Conservation (phyloP, 108 stramenopile species). For the Pseudonitzschia multistriata region DNA sequence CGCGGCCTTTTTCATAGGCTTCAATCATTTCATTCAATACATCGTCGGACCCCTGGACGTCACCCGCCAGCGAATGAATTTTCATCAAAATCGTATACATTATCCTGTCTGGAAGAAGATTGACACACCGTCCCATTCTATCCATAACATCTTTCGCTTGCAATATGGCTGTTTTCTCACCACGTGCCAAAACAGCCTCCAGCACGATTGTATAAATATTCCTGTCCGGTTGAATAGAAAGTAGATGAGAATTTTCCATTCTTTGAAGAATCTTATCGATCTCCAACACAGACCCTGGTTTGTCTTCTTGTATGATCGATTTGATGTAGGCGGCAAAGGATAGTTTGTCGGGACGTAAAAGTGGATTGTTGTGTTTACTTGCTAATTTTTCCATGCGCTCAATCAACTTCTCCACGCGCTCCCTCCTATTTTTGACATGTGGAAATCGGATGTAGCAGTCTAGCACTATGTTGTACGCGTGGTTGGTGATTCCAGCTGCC, state of each 20-base stretch:
- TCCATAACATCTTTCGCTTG: slow-evolving; percentile 3
- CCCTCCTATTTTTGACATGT: slow-evolving; percentile 5
- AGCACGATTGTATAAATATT: slow-evolving; percentile 14
- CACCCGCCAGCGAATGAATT: slow-evolving; percentile 5
- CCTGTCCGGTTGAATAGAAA: slow-evolving; percentile 21
- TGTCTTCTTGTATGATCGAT: slow-evolving; percentile 9
- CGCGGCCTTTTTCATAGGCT: neutral
- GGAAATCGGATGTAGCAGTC: neutral
- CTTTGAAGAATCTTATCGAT: slow-evolving; percentile 9
- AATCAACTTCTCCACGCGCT: slow-evolving; percentile 17
- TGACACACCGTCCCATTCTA: slow-evolving; percentile 1
- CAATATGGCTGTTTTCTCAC: neutral
- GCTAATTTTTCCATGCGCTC: slow-evolving; percentile 19
- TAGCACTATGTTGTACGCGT: slow-evolving; percentile 19
- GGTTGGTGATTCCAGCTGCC: slow-evolving; percentile 6
- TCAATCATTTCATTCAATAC: slow-evolving; percentile 17
- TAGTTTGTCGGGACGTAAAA: slow-evolving; percentile 21
- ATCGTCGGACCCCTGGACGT: slow-evolving; percentile 1
- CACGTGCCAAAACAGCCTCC: slow-evolving; percentile 8
- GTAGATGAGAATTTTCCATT: slow-evolving; percentile 12
- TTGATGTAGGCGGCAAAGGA: slow-evolving; percentile 11
- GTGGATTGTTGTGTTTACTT: neutral
- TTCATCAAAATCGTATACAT: slow-evolving; percentile 22
- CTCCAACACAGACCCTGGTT: neutral
- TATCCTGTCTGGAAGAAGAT: slow-evolving; percentile 7